Base-by-base conservation (phyloP, 306 rosid genomes). In the Potentilla sterilis region DNA sequence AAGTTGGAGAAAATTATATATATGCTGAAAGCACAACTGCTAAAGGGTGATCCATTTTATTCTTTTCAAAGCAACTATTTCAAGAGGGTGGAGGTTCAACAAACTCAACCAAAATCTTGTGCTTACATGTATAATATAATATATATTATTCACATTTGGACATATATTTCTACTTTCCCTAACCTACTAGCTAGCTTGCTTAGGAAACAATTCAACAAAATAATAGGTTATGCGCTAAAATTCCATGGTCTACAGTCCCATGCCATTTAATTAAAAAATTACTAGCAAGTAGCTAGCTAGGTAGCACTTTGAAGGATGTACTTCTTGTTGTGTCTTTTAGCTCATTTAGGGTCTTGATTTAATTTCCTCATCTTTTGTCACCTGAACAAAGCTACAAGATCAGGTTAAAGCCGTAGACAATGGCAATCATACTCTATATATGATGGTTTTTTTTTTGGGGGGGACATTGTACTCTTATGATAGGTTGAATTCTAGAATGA, bases 341-440 rank as follows among this genome's bases (percentile, higher is more conserved):
- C 22, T 13, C 40, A 21, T 54, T 55, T 9, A 1, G 57, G 32
- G 41, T 68, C 74, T 37, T 57, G 40, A n/a, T 40, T n/a, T 37
- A 37, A 37, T 37, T 22, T 74, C 32, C 37, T 43, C 40, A 52
- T 43, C 21, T 49, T 55, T 44, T 37, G 41, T 28, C 28, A 4
- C 70, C 19, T 13, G 22, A 4, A 82, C 48, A 76, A 66, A 12
- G 1, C 37, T 67, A 15, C 9, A 57, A 54, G 72, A 67, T 62
- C 38, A 47, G 38, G 82, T 80, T 80, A 67, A 21, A 74, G 61
- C 51, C 77, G 80, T 22, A 68, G 70, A 69, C 40, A 69, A 24
- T 48, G 69, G 78, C 83, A 81, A 83, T 90, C 74, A 85, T 83
- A 82, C 79, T 28, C 28, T 28, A n/a, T n/a, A n/a, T 1, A 28